These are phyloP conservation scores for Lodderomyces elongisporus DNA, from an alignment of 1,139 yeast genomes.

Conservation along the genomic window DNA sequence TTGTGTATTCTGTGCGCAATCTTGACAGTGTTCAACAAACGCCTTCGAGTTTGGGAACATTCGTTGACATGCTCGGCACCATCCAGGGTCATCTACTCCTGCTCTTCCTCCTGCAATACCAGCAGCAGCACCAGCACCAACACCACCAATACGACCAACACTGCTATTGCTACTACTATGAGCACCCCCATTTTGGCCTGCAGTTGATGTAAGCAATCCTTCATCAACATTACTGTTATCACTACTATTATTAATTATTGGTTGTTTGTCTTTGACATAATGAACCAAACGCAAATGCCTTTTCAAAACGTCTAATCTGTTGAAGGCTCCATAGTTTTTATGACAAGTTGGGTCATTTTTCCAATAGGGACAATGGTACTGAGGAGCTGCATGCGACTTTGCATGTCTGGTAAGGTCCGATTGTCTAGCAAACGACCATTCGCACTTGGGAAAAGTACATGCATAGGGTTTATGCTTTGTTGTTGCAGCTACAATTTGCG, in stretches of 20 bases:
- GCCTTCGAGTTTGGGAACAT: constrained; percentile 52
- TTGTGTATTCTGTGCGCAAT: constrained; percentile 45
- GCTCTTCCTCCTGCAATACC: not conserved
- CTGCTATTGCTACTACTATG: constrained; percentile 2
- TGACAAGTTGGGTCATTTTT: constrained; percentile 63
- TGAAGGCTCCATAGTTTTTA: constrained; percentile 67
- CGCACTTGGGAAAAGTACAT: constrained; percentile 53
- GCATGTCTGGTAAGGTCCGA: constrained; percentile 64
- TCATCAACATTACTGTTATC: no score
- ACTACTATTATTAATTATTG: no score
- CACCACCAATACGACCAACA: constrained; percentile 8
- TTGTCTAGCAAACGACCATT: constrained; percentile 63
- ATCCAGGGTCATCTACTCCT: constrained; percentile 48
- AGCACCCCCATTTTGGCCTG: no score
- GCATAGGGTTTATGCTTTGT: constrained; percentile 22
- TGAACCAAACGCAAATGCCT: constrained; percentile 66
- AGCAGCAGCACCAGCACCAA: not conserved
- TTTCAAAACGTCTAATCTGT: constrained; percentile 63
- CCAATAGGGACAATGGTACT: constrained; percentile 70
- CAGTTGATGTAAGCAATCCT: no score
- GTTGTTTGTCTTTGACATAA: constrained; percentile 47
- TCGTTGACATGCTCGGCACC: constrained; percentile 60
- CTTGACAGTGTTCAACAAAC: constrained; percentile 63
- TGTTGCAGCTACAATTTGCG: constrained; percentile 2
- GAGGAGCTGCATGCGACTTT: constrained; percentile 60